phyloP scores from a whole-genome alignment of 768 basidiomycete genomes.

The Vararia minispora region DNA sequence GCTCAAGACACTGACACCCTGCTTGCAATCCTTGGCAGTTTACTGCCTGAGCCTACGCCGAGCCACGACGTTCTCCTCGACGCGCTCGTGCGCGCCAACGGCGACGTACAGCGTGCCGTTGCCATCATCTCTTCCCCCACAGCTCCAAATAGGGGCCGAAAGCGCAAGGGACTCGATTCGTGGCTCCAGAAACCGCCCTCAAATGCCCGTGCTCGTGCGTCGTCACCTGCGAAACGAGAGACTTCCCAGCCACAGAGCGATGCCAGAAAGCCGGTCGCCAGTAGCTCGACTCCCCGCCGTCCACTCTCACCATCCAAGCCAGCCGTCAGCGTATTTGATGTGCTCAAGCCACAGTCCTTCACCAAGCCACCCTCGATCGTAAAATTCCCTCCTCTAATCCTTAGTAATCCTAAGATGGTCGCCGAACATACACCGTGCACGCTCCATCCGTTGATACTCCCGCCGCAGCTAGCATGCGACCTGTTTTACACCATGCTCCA shows the following conservation, averaged over 20 bases:
- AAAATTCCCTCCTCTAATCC: slow-evolving; percentile 48
- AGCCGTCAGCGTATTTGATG: slow-evolving; percentile 9
- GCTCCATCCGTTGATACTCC: slow-evolving; percentile 55
- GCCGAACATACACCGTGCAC: slow-evolving; percentile 67
- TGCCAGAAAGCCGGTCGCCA: neutral
- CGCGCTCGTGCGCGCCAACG: slow-evolving; percentile 9
- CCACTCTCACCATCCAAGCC: slow-evolving; percentile 3
- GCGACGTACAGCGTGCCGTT: slow-evolving; percentile 9
- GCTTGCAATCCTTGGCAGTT: slow-evolving; percentile 12
- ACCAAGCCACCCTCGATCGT: slow-evolving; percentile 9
- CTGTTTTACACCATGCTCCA: slow-evolving; percentile 67
- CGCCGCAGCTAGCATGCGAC: slow-evolving; percentile 62
- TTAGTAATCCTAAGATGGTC: slow-evolving; percentile 53
- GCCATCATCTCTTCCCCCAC: neutral
- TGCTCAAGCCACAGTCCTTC: slow-evolving; percentile 10
- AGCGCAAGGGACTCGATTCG: slow-evolving; percentile 40
- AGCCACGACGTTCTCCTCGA: slow-evolving; percentile 10
- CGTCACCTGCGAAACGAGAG: neutral
- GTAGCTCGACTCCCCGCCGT: slow-evolving; percentile 6
- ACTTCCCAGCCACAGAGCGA: neutral
- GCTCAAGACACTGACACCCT: slow-evolving; percentile 14
- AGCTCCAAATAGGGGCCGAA: slow-evolving; percentile 14
- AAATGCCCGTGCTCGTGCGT: slow-evolving; percentile 8
- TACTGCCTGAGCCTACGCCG: slow-evolving; percentile 7
- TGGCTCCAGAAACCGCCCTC: slow-evolving; percentile 37